Evolutionary conservation across 2,329 filamentous ascomycete genomes (phyloP).

Genomic region (Westerdykella aurantiaca): DNA sequence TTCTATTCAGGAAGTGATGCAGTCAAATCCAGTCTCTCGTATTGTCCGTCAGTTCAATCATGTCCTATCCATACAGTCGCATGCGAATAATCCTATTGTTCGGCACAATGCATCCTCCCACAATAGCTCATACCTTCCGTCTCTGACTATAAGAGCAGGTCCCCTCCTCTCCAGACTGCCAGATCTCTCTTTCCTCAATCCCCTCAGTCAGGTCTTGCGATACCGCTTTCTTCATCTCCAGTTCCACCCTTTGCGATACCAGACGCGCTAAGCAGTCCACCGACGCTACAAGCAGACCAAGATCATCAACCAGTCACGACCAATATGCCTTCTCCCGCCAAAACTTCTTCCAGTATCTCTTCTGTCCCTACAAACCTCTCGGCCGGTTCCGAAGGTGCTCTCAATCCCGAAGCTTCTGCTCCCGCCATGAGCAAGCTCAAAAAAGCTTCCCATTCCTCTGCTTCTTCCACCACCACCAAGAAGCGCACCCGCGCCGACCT

Average conservation of each 20-base stretch:
- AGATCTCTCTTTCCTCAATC: neutral
- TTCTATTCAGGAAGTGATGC: neutral
- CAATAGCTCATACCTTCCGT: neutral
- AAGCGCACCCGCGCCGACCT: constrained; percentile 4
- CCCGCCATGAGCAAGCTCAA: constrained; percentile 2
- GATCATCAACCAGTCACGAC: too few species aligned
- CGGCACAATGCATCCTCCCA: neutral
- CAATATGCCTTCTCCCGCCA: too few species aligned
- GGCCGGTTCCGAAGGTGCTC: neutral
- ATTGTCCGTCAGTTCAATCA: neutral
- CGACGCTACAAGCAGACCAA: too few species aligned
- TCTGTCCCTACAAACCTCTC: neutral
- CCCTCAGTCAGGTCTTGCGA: neutral
- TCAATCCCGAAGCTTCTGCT: neutral
- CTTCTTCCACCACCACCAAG: constrained; percentile 4
- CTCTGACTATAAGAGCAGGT: too few species aligned
- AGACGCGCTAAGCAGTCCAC: too few species aligned
- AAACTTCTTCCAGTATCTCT: too few species aligned
- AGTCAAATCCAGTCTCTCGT: neutral
- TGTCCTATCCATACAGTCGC: neutral
- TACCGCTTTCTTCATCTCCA: too few species aligned
- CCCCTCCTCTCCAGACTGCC: neutral
- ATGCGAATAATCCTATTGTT: too few species aligned
- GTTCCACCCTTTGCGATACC: too few species aligned
- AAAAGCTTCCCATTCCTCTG: neutral